A percentile compares a stretch with the other conserved stretches of the same genome.
Evolutionary conservation across 163 green algal genomes (phyloP).

Genomic region (Trebouxia gelatinosa): DNA sequence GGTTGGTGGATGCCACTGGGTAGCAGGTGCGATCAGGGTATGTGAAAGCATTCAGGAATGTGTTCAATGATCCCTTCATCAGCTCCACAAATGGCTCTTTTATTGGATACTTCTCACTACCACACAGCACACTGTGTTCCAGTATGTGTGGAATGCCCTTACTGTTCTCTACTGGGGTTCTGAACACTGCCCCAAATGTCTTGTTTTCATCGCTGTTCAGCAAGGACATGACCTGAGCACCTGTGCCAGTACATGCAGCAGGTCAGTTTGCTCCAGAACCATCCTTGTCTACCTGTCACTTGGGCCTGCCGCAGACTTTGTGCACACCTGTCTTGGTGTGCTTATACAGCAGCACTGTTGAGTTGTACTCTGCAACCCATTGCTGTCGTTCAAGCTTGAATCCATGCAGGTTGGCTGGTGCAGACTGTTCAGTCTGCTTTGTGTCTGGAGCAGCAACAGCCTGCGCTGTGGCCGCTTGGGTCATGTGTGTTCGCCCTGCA

Average conservation of each 20-base stretch:
- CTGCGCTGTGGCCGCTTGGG: neutral
- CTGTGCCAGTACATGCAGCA: no score
- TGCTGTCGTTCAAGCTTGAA: slow-evolving; percentile 86
- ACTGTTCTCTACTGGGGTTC: slow-evolving; percentile 90
- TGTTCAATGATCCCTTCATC: slow-evolving; percentile 98
- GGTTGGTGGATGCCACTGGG: slow-evolving; percentile 93
- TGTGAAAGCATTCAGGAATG: slow-evolving; percentile 99
- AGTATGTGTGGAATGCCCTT: slow-evolving; percentile 97
- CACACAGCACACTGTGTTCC: slow-evolving; percentile 95
- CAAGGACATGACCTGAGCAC: slow-evolving; percentile 93
- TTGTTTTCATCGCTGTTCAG: slow-evolving; percentile 98
- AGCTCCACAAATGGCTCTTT: slow-evolving; percentile 99
- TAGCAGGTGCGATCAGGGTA: slow-evolving; percentile 99
- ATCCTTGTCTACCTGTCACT: no score
- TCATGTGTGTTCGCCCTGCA: neutral
- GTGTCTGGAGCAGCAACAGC: slow-evolving; percentile 22
- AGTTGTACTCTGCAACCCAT: slow-evolving; percentile 93
- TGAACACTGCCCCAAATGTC: slow-evolving; percentile 95
- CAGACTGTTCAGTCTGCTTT: neutral
- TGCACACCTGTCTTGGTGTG: slow-evolving; percentile 89
- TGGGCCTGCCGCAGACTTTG: neutral
- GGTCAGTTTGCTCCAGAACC: no score
- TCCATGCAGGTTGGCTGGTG: slow-evolving; percentile 67
- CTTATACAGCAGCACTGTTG: slow-evolving; percentile 80
- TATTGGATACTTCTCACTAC: slow-evolving; percentile 64